Evolutionary conservation across 306 rosid species (phyloP), one percentile per base, ranked within the genome.

Genomic region (Geum urbanum): DNA sequence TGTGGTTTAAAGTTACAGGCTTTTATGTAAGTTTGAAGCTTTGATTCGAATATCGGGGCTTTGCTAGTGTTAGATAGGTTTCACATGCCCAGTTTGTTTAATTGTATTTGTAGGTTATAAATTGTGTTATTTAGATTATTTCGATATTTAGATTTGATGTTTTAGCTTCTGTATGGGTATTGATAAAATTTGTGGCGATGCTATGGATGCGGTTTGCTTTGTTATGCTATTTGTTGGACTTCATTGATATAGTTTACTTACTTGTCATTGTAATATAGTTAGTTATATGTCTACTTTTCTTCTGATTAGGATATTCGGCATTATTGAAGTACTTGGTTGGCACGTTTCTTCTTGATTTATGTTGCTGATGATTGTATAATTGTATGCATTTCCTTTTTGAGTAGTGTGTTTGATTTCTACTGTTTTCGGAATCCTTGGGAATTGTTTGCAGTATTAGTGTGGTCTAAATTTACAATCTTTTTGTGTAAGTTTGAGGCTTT

Each of bases 251-350:
- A 32, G 37, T 32, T 27, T 32, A 32, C 37, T 32, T 32, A 32
- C 37, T 32, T 32, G 37, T 32, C 37, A 32, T 32, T 32, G 37
- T 32, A 1, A n/a, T n/a, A 69, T 68, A 67, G 67, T n/a, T n/a
- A n/a, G n/a, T 68, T 78, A 54, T 18, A 79, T 51, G 63, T 66
- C 51, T 58, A 43, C 4, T 66, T 45, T 68, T 59, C 54, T 64
- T 69, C 40, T 76, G 76, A 37, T 48, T 82, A 80, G 85, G 61
- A 20, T 51, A n/a, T 32, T 65, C 56, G 32, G 74, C 65, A 19
- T 48, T 66, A 12, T 50, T 63, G 72, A 68, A 48, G 63, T 56
- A 44, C 74, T 16, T 56, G 0, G 32, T 39, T 53, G 63, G 15
- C n/a, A 50, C 39, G 13, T 13, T 52, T 12, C 62, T 59, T 51